Percentiles rank a stretch among this genome's conserved stretches.
Evolutionary conservation across 257 asterid species (phyloP).

Genomic region (Nicotiana obtusifolia): DNA sequence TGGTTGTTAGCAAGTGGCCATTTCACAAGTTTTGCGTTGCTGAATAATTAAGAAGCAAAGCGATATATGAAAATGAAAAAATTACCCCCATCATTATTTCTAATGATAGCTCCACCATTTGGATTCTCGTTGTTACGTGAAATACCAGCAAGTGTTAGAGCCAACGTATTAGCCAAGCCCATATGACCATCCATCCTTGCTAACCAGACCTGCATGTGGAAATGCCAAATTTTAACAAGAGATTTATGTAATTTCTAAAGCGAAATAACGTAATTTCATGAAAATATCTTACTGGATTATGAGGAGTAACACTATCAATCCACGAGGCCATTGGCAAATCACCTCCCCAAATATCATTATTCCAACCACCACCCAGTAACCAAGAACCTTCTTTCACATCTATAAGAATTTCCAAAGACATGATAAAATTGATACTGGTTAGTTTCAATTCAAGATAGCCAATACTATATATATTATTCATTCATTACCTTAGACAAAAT

Average conservation of each 20-base stretch:
- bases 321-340: conserved; percentile 87
- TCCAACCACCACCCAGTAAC: conserved; percentile 98
- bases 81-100: conserved; percentile 55
- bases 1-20: neutral
- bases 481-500: neutral
- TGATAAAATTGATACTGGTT: conserved; percentile 9
- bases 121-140: conserved; percentile 48
- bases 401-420: conserved; percentile 22
- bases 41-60: neutral
- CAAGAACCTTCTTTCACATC: conserved; percentile 68
- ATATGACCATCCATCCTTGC: conserved; percentile 96
- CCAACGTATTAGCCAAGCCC: conserved; percentile 91
- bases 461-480: neutral
- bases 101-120: conserved; percentile 72
- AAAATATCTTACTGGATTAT: conserved; percentile 62
- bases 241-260: conserved; percentile 11
- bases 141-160: conserved; percentile 69
- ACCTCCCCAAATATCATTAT: conserved; percentile 95
- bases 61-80: neutral
- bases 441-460: neutral
- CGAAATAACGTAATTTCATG: conserved; percentile 6
- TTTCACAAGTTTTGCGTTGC: neutral
- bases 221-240: conserved; percentile 9
- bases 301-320: conserved; percentile 84
- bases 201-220: conserved; percentile 70